Base-by-base conservation (phyloP, 2,329 filamentous ascomycete species). In the Fusarium sp. region DNA sequence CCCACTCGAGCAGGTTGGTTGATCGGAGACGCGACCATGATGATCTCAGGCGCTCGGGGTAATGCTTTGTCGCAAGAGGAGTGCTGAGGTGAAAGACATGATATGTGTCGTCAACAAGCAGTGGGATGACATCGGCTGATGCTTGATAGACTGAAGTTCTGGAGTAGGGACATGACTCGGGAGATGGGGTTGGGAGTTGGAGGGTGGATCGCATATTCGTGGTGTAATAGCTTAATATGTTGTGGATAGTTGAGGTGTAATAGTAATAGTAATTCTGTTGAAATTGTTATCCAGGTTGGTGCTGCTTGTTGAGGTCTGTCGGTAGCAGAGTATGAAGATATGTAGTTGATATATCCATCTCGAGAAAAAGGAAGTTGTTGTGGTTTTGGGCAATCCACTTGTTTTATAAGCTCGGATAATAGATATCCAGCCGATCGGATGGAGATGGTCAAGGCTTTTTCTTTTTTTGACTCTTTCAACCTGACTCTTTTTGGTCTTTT, bases 1-100 rank as follows among this genome's bases (percentile, higher is more conserved):
- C 65, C 77, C 77, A 78, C 7, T 71, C 65, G 17, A 77, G 44
- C 8, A 79, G 67, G 54, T 78, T 73, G 2, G 33, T 70, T 23
- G 73, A 75, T 33, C 72, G 73, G 15, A 77, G 56, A 2, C 74
- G 75, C n/a, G 73, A 74, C 77, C 77, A 79, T 10, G 68, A 68
- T 33, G 75, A 75, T 30, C 71, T 74, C 6, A 79, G 72, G 4
- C 78, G 65, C 19, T 74, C 68, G 14, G 77, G 76, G 47, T 78
- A 75, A 55, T 78, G 75, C n/a, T 67, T 71, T 30, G 78, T 79
- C 40, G 65, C 66, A 8, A 73, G 72, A 15, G 75, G 75, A 23
- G 75, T 76, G 10, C 66, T 73, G 23, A 77, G 76, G 65, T 79
- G 77, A 56, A 79, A 79, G 53, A 79, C 54, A 56, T 79, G 77